These are phyloP conservation scores for Alternaria ethzedia DNA, from an alignment of 2,329 filamentous ascomycete genomes.

Conservation along the genomic window DNA sequence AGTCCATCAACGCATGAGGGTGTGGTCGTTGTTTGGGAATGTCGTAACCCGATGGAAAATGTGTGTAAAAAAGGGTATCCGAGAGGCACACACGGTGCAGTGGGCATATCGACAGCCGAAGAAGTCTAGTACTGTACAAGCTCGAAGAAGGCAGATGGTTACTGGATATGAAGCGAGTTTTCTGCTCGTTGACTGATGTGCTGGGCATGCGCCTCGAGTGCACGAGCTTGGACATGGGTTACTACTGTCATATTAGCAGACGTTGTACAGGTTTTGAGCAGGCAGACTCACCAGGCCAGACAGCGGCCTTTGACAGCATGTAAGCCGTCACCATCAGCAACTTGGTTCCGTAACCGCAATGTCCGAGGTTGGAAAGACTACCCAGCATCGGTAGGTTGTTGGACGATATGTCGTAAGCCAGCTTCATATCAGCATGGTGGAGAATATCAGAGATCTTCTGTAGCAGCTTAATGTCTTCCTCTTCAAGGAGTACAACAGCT, in stretches of 20 bases:
- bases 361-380: constrained; percentile 62
- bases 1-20: background rate
- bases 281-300: constrained; percentile 82
- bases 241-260: constrained; percentile 54
- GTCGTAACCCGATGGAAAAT: background rate
- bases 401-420: constrained; percentile 62
- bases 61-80: background rate
- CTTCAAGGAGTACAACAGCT: constrained; percentile 87
- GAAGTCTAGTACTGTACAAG: constrained; percentile 25
- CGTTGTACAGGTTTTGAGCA: background rate
- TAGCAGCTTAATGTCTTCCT: constrained; percentile 86
- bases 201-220: constrained; percentile 68
- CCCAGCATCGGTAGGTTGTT: constrained; percentile 59
- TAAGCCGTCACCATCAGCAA: constrained; percentile 83
- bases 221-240: constrained; percentile 72
- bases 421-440: constrained; percentile 77
- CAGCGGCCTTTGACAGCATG: constrained; percentile 85
- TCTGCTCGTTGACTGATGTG: constrained; percentile 68
- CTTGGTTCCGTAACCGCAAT: constrained; percentile 80
- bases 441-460: constrained; percentile 83
- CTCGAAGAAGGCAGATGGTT: constrained; percentile 25
- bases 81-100: background rate
- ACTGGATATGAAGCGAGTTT: constrained; percentile 48
- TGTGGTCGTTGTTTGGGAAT: background rate
- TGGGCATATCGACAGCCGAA: background rate